phyloP scores from a whole-genome alignment of 176 grass and related monocot species.

The Canna indica region DNA sequence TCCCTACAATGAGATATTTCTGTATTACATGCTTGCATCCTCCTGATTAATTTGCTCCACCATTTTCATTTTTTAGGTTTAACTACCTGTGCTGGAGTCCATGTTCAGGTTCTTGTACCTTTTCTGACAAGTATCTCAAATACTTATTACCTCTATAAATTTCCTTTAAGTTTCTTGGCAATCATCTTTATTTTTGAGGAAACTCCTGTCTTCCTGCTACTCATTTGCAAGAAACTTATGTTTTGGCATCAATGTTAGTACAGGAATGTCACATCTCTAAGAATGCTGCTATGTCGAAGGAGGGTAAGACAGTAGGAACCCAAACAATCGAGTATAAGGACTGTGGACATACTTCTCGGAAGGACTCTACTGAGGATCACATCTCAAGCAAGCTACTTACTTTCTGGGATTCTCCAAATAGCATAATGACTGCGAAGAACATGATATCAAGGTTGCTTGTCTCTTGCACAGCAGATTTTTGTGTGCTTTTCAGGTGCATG shows the following conservation, averaged over 20 bases:
- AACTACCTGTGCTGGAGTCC: constrained; percentile 23
- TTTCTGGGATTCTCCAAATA: constrained; percentile 42
- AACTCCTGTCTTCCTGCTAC: not conserved
- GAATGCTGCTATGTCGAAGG: constrained; percentile 11
- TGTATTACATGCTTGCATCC: not conserved
- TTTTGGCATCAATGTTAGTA: not conserved
- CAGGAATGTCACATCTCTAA: constrained; percentile 1
- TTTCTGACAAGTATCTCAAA: not conserved
- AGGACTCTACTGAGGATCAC: constrained; percentile 25
- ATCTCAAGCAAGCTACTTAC: constrained; percentile 46
- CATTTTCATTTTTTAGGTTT: constrained; percentile 28
- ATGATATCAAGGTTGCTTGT: constrained; percentile 47
- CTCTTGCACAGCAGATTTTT: constrained; percentile 75
- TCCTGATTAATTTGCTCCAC: constrained; percentile 1
- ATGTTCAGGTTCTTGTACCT: constrained; percentile 32
- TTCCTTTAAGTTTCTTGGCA: not conserved
- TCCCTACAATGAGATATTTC: not conserved
- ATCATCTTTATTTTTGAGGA: not conserved
- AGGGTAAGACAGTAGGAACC: constrained; percentile 28
- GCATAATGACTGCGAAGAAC: constrained; percentile 24
- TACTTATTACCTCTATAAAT: not conserved
- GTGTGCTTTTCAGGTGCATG: constrained; percentile 36
- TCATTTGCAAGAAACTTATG: not conserved
- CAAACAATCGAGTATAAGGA: constrained; percentile 42
- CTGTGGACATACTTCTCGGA: constrained; percentile 20